phyloP scores from a whole-genome alignment of 805 yeast genomes.

The Yarrowia sp. region DNA sequence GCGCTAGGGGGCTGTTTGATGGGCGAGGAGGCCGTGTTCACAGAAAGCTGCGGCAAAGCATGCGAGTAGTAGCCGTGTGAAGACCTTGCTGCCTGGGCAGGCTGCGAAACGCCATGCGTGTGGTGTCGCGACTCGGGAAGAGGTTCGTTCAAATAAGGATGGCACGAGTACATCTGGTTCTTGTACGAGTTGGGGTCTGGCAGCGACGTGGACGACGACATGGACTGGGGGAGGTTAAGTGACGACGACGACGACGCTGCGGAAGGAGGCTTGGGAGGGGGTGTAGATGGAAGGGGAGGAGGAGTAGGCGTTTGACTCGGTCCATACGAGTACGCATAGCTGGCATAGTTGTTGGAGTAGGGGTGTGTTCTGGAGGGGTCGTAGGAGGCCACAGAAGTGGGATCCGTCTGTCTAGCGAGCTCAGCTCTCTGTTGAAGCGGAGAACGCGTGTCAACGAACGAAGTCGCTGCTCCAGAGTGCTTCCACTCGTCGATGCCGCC shows the following conservation, averaged over 20 bases:
- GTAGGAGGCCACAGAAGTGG: constrained; percentile 12
- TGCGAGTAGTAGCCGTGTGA: constrained; percentile 18
- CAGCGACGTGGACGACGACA: background rate
- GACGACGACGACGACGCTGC: background rate
- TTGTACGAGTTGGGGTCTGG: constrained; percentile 8
- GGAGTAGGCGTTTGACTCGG: background rate
- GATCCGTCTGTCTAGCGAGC: constrained; percentile 27
- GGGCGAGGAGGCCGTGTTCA: constrained; percentile 16
- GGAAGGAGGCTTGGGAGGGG: background rate
- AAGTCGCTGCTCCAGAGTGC: background rate
- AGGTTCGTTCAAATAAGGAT: constrained; percentile 18
- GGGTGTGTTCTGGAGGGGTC: constrained; percentile 29
- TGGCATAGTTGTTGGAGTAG: background rate
- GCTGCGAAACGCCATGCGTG: constrained; percentile 18
- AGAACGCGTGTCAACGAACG: background rate
- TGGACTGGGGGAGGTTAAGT: background rate
- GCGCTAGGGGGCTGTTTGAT: constrained; percentile 23
- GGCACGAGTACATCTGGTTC: constrained; percentile 15
- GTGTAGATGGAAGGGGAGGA: background rate
- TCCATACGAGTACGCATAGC: background rate
- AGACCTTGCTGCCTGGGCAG: constrained; percentile 19
- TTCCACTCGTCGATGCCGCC: constrained; percentile 54
- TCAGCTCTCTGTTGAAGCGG: constrained; percentile 28
- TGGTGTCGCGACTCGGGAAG: constrained; percentile 19
- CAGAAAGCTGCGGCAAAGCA: constrained; percentile 17